Base-by-base conservation (phyloP, 2,329 filamentous ascomycete species). In the Hortaea sp. region DNA sequence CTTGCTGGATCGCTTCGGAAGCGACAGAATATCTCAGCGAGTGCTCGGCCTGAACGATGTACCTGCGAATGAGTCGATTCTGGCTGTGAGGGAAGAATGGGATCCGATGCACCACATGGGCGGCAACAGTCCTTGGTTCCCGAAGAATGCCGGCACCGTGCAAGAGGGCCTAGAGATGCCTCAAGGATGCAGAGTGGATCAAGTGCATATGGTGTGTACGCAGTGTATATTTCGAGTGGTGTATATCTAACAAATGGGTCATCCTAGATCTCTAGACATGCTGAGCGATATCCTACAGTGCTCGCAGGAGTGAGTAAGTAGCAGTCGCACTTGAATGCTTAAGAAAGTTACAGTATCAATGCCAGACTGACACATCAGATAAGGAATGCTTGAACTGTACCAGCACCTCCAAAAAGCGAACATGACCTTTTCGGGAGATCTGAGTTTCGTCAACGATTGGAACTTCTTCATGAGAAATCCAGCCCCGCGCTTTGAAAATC, bases 121-220 rank as follows among this genome's bases (percentile, higher is more conserved):
- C 5, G 74, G 76, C 2, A 73, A 75, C 56, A 71, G 74, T 0
- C 75, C 75, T 2, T 78, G 74, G 75, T 67, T 77, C 34, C 69
- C 73, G 43, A 76, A 74, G 51, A 51, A 63, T 1, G 59, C 66
- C 37, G 67, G 69, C 34, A 56, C 68, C 2, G 58, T 69, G 10
- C 63, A 63, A 9, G 62, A 62, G 6, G 68, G 67, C 4, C 64
- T 73, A 41, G 64, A 61, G 1, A 57, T 69, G 4, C 76, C 76
- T 0, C 57, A 66, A 5, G 68, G 68, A 2, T 79, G 76, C 53
- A 56, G 60, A 11, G 66, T 79, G 5, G 71, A 77, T 47, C 75
- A 79, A 56, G 69, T 78, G n/a, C 76, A 79, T 59, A 74, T 79
- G 75, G 74, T 76, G 62, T 48, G 56, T 46, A 27, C 12, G 7